A percentile compares a stretch with the other conserved stretches of the same genome.
These are phyloP conservation scores for Chenopodium quinoa DNA, from an alignment of 148 eudicot genomes.

Conservation along the genomic window DNA sequence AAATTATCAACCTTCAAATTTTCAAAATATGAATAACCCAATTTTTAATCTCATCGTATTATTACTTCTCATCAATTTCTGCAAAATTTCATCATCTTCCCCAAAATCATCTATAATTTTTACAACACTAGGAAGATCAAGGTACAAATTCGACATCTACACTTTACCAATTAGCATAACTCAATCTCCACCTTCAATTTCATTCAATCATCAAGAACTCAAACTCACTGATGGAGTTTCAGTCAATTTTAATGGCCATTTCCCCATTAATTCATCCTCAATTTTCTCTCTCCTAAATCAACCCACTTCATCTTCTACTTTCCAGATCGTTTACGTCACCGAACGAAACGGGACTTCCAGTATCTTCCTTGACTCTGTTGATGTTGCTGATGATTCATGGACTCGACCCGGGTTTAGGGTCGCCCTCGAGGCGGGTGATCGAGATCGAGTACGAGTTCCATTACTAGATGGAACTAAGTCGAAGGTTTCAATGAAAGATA, in stretches of 20 bases:
- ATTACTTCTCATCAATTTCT: background rate
- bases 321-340: constrained; percentile 53
- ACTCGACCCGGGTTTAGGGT: constrained; percentile 36
- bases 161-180: constrained; percentile 37
- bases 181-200: constrained; percentile 6
- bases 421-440: constrained; percentile 12
- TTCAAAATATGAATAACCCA: too few relatives aligned
- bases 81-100: background rate
- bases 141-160: constrained; percentile 68
- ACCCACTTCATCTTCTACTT: constrained; percentile 20
- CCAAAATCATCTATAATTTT: constrained; percentile 45
- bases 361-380: constrained; percentile 44
- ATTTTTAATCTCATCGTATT: too few relatives aligned
- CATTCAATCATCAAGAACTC: constrained; percentile 32
- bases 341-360: constrained; percentile 59
- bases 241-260: constrained; percentile 77
- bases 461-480: constrained; percentile 22
- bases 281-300: constrained; percentile 21
- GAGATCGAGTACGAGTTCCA: constrained; percentile 36
- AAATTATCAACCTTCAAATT: too few relatives aligned
- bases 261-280: constrained; percentile 36
- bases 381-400: constrained; percentile 17
- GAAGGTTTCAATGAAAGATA: constrained; percentile 62
- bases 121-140: constrained; percentile 50
- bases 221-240: constrained; percentile 66